Conservation (phyloP, 495 filamentous ascomycete genomes). For the Umbilicaria muhlenbergii region DNA sequence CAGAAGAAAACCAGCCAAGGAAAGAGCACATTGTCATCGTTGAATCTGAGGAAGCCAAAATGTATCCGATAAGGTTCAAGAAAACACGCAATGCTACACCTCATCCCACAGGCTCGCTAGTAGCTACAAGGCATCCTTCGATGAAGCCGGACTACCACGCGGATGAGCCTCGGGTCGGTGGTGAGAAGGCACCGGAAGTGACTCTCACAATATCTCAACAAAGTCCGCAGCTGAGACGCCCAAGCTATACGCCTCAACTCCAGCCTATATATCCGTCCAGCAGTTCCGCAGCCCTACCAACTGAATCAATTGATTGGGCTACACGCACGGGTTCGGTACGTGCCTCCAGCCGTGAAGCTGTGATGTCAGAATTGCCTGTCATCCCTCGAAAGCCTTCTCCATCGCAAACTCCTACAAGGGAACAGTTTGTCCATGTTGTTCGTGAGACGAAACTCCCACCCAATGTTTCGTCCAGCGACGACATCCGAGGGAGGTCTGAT, state of each 20-base stretch:
- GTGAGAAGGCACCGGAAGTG: too few species aligned
- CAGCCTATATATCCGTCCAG: too few species aligned
- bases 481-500: not conserved
- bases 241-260: too few species aligned
- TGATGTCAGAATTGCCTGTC: too few species aligned
- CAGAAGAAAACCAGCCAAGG: not conserved
- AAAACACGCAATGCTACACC: constrained; percentile 5
- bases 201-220: too few species aligned
- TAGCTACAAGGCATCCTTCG: not conserved
- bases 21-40: not conserved
- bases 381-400: not conserved
- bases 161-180: too few species aligned
- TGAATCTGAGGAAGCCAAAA: not conserved
- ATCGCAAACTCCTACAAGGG: not conserved
- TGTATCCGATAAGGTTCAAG: not conserved
- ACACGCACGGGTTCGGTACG: too few species aligned
- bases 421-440: not conserved
- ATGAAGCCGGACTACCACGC: not conserved
- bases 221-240: too few species aligned
- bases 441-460: not conserved
- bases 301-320: too few species aligned
- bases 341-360: too few species aligned
- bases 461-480: not conserved
- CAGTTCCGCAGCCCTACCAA: too few species aligned
- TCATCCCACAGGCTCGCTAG: not conserved